These are phyloP conservation scores for Buddleja alternifolia DNA, from an alignment of 257 asterid genomes.

Conservation along the genomic window DNA sequence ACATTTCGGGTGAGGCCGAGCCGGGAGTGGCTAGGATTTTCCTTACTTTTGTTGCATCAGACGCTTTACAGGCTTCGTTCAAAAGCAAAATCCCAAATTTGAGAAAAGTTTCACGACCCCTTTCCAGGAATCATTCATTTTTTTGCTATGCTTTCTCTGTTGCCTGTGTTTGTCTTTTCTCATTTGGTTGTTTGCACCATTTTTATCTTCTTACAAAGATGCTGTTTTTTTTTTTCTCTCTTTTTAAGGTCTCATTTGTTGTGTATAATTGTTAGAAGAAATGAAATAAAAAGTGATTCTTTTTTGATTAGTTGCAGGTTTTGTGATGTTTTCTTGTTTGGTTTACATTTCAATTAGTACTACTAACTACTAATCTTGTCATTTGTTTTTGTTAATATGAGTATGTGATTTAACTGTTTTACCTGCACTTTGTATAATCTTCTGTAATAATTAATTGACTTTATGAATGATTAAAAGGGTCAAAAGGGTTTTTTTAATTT, in stretches of 20 bases:
- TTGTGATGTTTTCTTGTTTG: conserved; percentile 18
- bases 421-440: neutral
- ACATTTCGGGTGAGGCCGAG: too few relatives aligned
- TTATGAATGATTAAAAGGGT: too few relatives aligned
- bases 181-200: conserved; percentile 23
- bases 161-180: conserved; percentile 28
- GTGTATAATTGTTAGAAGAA: neutral
- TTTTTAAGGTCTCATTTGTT: neutral
- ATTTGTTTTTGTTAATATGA: neutral
- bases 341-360: neutral
- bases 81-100: conserved; percentile 34
- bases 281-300: neutral
- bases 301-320: conserved; percentile 18
- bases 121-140: conserved; percentile 22
- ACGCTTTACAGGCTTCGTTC: conserved; percentile 34
- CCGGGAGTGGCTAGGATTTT: too few relatives aligned
- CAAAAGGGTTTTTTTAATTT: too few relatives aligned
- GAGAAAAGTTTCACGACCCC: conserved; percentile 9
- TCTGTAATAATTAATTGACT: too few relatives aligned
- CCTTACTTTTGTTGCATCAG: too few relatives aligned
- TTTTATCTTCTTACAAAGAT: conserved; percentile 19
- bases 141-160: conserved; percentile 24
- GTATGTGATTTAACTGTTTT: neutral
- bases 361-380: neutral
- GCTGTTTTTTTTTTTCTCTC: conserved; percentile 11